Base-by-base conservation (phyloP, 2,329 filamentous ascomycete genomes). In the Pseudopyrenochaeta lycopersici region DNA sequence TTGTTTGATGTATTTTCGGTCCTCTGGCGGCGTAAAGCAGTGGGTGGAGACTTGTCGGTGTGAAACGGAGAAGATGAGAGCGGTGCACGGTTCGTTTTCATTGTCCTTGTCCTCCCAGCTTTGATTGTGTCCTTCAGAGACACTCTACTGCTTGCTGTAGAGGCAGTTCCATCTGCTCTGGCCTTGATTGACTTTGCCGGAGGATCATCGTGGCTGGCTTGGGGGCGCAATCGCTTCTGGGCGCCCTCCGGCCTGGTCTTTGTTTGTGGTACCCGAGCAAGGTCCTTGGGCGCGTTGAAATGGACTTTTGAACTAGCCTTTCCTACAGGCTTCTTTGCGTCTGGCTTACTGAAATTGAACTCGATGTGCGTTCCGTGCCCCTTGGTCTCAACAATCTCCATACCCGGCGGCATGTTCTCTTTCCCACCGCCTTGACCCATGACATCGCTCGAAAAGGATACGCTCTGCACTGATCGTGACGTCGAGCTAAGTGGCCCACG, bases 341-440 rank as follows among this genome's bases (percentile, higher is more conserved):
- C 59, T 4, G 67, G 52, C 43, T 70, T 73, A 10, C 61, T 56
- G 48, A 73, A 72, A 52, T 73, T 67, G 56, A 73, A 63, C 18
- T 70, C 62, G 47, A 70, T 69, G 40, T 73, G 64, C 12, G 63
- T 69, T 14, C 64, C 64, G 12, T 52, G 49, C 32, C 58, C 48
- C 55, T 72, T 72, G 46, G 49, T 62, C 39, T 68, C 63, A 9
- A 67, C 54, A 4, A 68, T 59, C 12, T 67, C 64, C 48, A 67
- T 60, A n/a, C 80, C 80, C 1, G 85, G 86, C 12, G 85, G 85
- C 4, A 87, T 65, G 57, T 88, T 89, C 68, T 88, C 86, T 62
- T 89, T 89, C 5, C 86, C 86, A 4, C 80, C 80, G 30, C 83
- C 83, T 43, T 79, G 78, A 20, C 84, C 85, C 53, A 76, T 64